A percentile compares a stretch with the other conserved stretches of the same genome.
These are phyloP conservation scores for Candida jianshihensis DNA, from an alignment of 805 yeast species.

Conservation along the genomic window DNA sequence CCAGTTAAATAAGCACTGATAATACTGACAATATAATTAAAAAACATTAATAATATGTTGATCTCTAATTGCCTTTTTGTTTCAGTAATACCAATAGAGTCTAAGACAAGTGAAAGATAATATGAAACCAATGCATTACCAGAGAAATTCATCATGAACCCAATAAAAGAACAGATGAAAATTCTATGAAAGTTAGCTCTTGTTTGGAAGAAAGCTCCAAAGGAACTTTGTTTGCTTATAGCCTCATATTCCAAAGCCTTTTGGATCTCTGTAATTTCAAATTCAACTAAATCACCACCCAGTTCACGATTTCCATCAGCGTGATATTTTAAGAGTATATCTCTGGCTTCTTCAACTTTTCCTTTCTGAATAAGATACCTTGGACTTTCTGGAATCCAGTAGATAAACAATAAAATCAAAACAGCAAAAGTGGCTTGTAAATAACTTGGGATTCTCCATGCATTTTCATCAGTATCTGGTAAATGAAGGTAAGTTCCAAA, in stretches of 20 bases:
- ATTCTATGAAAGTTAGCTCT: conserved; percentile 32
- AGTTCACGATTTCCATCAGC: conserved; percentile 24
- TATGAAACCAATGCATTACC: conserved; percentile 43
- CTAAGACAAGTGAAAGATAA: conserved; percentile 38
- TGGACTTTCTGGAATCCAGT: conserved; percentile 38
- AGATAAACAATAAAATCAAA: conserved; percentile 17
- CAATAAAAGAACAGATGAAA: conserved; percentile 24
- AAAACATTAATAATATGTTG: conserved; percentile 39
- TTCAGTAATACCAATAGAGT: conserved; percentile 41
- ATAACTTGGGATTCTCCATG: conserved; percentile 46
- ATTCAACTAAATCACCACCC: conserved; percentile 21
- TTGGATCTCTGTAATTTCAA: conserved; percentile 30
- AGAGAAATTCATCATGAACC: conserved; percentile 32
- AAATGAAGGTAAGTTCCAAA: conserved; percentile 30
- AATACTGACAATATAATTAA: conserved; percentile 25
- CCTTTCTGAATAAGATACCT: conserved; percentile 34
- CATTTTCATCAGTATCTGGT: conserved; percentile 15
- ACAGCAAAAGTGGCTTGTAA: conserved; percentile 34
- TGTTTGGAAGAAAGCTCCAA: conserved; percentile 27
- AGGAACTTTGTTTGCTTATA: conserved; percentile 21
- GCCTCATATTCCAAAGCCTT: conserved; percentile 33
- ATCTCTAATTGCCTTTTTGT: conserved; percentile 33
- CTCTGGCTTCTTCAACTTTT: conserved; percentile 32
- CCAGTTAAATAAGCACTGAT: conserved; percentile 19
- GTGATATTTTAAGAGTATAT: conserved; percentile 31